A percentile compares a stretch with the other conserved stretches of the same genome.
Evolutionary conservation across 2,329 filamentous ascomycete species (phyloP).

Genomic region (Cordyceps farinosa): DNA sequence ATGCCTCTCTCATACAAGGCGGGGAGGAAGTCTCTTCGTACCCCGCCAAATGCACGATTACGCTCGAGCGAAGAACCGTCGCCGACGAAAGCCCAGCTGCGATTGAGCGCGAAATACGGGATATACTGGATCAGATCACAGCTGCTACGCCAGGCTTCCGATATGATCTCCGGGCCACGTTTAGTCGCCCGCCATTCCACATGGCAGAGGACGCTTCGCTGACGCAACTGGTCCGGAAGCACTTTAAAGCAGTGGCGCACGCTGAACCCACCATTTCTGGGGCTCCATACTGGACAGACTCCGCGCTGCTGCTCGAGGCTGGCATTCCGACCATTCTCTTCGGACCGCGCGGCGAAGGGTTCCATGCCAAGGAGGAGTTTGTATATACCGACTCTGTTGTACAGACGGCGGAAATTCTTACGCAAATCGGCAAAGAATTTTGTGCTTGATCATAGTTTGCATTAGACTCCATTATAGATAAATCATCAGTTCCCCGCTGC

Average conservation of each 20-base stretch:
- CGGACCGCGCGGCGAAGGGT: slow-evolving; percentile 45
- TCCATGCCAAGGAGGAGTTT: slow-evolving; percentile 50
- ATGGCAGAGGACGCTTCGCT: slow-evolving; percentile 40
- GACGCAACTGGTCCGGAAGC: slow-evolving; percentile 29
- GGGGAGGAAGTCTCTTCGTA: slow-evolving; percentile 52
- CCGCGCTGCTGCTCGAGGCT: slow-evolving; percentile 41
- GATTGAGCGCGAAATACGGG: slow-evolving; percentile 36
- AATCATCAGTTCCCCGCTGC: neutral
- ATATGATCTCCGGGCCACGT: slow-evolving; percentile 38
- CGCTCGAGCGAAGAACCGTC: slow-evolving; percentile 47
- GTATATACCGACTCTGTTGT: slow-evolving; percentile 41
- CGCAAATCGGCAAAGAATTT: slow-evolving; percentile 28
- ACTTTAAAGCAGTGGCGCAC: slow-evolving; percentile 28
- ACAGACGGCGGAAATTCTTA: slow-evolving; percentile 30
- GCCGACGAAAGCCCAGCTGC: slow-evolving; percentile 38
- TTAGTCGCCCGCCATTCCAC: slow-evolving; percentile 42
- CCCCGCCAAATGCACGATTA: slow-evolving; percentile 45
- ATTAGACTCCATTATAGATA: neutral
- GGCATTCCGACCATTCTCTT: slow-evolving; percentile 46
- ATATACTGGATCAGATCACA: slow-evolving; percentile 33
- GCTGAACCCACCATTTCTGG: slow-evolving; percentile 26
- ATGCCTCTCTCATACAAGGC: slow-evolving; percentile 46
- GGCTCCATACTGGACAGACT: slow-evolving; percentile 47
- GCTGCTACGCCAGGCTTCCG: slow-evolving; percentile 35
- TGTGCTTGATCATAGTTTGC: slow-evolving; percentile 21